phyloP scores from a whole-genome alignment of 352 stramenopile species.

The Phytophthora fragariae region DNA sequence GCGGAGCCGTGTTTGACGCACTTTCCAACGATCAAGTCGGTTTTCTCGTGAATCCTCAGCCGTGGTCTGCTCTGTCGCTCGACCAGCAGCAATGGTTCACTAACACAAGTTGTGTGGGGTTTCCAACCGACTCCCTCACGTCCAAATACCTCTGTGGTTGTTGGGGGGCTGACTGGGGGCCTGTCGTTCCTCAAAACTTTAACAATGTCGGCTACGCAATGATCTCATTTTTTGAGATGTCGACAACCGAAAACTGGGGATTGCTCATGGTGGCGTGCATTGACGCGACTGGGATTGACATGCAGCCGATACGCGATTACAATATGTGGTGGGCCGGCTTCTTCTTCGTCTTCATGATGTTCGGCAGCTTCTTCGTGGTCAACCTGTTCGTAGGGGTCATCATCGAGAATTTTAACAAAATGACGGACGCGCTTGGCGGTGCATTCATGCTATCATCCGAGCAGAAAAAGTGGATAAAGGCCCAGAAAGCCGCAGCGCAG shows the following conservation, averaged over 20 bases:
- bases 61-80: conserved; percentile 49
- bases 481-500: conserved; percentile 61
- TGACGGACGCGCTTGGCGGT: conserved; percentile 76
- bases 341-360: conserved; percentile 91
- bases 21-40: conserved; percentile 48
- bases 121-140: conserved; percentile 55
- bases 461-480: conserved; percentile 91
- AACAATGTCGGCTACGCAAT: conserved; percentile 85
- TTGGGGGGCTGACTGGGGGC: conserved; percentile 53
- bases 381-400: conserved; percentile 95
- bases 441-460: conserved; percentile 85
- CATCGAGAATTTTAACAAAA: conserved; percentile 94
- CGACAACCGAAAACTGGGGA: conserved; percentile 92
- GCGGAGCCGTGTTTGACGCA: conserved; percentile 59
- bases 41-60: conserved; percentile 54
- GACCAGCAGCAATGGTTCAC: conserved; percentile 63
- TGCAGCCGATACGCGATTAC: conserved; percentile 91
- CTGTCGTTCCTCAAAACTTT: conserved; percentile 75
- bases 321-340: conserved; percentile 82
- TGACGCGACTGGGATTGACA: conserved; percentile 88
- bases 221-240: conserved; percentile 93
- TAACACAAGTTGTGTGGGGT: conserved; percentile 18
- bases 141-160: conserved; percentile 77
- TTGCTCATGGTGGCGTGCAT: conserved; percentile 91
- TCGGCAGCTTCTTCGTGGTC: conserved; percentile 93